phyloP scores from a whole-genome alignment of 257 asterid genomes.

The Solanum pimpinellifolium region DNA sequence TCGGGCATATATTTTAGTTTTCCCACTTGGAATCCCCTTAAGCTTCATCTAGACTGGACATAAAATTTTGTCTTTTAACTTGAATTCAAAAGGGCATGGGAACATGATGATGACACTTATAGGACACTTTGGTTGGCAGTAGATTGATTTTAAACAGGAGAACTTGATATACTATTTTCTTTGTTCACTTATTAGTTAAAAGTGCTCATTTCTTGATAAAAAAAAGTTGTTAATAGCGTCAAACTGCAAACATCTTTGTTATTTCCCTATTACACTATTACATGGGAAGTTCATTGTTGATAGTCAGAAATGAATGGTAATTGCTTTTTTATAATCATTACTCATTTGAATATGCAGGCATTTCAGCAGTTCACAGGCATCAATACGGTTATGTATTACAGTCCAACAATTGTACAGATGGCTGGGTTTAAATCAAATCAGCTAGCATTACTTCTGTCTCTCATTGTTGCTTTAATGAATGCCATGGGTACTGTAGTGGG shows the following conservation, averaged over 20 bases:
- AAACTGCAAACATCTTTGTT: background rate
- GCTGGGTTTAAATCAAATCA: slow-evolving; percentile 83
- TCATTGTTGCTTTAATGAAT: slow-evolving; percentile 56
- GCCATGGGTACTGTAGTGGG: slow-evolving; percentile 77
- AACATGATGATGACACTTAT: background rate
- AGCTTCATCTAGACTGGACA: background rate
- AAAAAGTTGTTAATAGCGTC: background rate
- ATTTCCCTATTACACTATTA: background rate
- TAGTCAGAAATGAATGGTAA: background rate
- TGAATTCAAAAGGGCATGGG: background rate
- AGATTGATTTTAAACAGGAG: background rate
- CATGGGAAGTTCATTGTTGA: background rate
- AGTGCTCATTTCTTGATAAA: background rate
- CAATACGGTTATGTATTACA: slow-evolving; percentile 89
- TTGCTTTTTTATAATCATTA: background rate
- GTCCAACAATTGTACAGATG: slow-evolving; percentile 94
- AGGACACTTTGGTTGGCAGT: background rate
- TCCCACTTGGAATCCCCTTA: background rate
- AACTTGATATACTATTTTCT: background rate
- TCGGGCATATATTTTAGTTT: background rate
- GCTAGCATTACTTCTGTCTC: slow-evolving; percentile 77
- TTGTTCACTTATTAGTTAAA: background rate
- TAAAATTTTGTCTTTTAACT: background rate
- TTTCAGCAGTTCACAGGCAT: slow-evolving; percentile 93
- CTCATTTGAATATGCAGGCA: slow-evolving; percentile 39